Evolutionary conservation across 495 filamentous ascomycete species (phyloP).

Genomic region (Aspergillus egyptiacus): DNA sequence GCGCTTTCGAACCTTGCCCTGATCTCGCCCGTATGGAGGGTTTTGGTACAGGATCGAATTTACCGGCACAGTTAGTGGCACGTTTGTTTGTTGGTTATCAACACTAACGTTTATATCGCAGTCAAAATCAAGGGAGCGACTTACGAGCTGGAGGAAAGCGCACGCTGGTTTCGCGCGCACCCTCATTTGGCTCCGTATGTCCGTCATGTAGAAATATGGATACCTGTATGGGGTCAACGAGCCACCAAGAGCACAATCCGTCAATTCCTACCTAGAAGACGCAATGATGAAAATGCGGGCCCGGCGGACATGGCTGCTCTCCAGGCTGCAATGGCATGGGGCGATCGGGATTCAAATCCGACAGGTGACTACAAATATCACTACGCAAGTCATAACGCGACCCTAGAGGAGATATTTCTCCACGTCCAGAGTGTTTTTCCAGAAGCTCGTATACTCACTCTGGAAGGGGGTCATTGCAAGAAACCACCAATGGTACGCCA

Average conservation of each 20-base stretch:
- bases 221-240: constrained; percentile 61
- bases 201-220: constrained; percentile 67
- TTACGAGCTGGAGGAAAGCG: constrained; percentile 48
- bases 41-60: constrained; percentile 60
- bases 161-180: constrained; percentile 51
- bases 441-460: constrained; percentile 57
- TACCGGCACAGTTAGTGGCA: constrained; percentile 56
- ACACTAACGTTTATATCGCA: constrained; percentile 15
- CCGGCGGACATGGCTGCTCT: constrained; percentile 40
- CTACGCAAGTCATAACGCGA: constrained; percentile 51
- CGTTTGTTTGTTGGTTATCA: not conserved
- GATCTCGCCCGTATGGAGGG: constrained; percentile 55
- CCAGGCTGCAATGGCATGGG: constrained; percentile 24
- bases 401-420: constrained; percentile 60
- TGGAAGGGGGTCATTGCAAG: constrained; percentile 69
- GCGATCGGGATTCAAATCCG: constrained; percentile 31
- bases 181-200: constrained; percentile 56
- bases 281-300: constrained; percentile 21
- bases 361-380: constrained; percentile 43
- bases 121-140: constrained; percentile 66
- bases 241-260: constrained; percentile 23
- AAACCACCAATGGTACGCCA: constrained; percentile 60
- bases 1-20: constrained; percentile 60
- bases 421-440: constrained; percentile 53
- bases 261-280: constrained; percentile 35